These are phyloP conservation scores for Aspergillus cristatus DNA, from an alignment of 495 filamentous ascomycete species.

Conservation along the genomic window DNA sequence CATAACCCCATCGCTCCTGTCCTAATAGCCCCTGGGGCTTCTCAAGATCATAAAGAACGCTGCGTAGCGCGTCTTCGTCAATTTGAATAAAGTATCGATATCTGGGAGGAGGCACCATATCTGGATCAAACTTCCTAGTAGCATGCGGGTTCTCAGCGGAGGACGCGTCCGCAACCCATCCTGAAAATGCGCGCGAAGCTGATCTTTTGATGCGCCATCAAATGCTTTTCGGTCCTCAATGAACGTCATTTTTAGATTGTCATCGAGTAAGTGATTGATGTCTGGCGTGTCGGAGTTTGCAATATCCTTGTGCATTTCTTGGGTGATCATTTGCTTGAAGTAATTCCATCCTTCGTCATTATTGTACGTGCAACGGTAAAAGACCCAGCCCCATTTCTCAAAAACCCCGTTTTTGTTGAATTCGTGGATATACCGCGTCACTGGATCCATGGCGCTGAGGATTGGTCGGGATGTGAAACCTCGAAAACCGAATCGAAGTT, in stretches of 20 bases:
- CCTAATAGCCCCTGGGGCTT: neutral
- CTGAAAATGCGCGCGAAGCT: neutral
- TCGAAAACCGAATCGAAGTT: too few relatives aligned
- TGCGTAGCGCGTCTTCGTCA: neutral
- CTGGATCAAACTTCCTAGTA: neutral
- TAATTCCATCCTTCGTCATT: neutral
- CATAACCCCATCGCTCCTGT: neutral
- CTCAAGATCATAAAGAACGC: neutral
- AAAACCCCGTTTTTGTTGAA: too few relatives aligned
- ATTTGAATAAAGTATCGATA: neutral
- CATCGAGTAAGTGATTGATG: too few relatives aligned
- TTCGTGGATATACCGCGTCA: too few relatives aligned
- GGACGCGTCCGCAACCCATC: neutral
- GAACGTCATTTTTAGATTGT: neutral
- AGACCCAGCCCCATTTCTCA: neutral
- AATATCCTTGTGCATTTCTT: neutral
- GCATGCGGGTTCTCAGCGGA: neutral
- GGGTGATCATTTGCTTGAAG: neutral
- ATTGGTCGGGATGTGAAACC: too few relatives aligned
- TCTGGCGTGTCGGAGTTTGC: neutral
- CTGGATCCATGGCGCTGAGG: too few relatives aligned
- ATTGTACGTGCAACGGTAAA: neutral
- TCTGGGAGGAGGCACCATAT: neutral
- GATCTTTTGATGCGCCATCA: neutral
- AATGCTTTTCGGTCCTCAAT: neutral